These are phyloP conservation scores for Thermochaetoides dissita DNA, from an alignment of 2,329 filamentous ascomycete genomes.

Conservation along the genomic window DNA sequence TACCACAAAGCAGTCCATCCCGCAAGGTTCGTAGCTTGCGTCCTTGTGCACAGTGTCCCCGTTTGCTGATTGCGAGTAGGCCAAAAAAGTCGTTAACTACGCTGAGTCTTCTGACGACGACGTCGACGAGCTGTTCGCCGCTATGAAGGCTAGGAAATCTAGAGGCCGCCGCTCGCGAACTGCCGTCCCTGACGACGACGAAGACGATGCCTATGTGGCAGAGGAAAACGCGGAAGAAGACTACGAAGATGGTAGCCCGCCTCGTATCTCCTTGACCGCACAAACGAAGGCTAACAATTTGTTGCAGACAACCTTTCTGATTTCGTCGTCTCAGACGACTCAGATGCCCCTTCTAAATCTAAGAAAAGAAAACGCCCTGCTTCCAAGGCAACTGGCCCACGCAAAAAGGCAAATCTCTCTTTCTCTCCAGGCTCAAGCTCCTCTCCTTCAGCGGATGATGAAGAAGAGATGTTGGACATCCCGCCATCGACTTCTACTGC, in stretches of 20 bases:
- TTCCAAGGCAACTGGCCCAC: slow-evolving; percentile 33
- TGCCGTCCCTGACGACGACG: slow-evolving; percentile 55
- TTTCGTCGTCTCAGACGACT: slow-evolving; percentile 79
- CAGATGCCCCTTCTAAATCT: slow-evolving; percentile 49
- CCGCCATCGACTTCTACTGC: slow-evolving; percentile 54
- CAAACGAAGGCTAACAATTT: slow-evolving; percentile 5
- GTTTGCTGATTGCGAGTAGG: slow-evolving; percentile 20
- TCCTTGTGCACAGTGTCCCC: neutral
- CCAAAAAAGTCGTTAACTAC: slow-evolving; percentile 56
- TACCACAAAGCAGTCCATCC: slow-evolving; percentile 53
- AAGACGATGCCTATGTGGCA: slow-evolving; percentile 51
- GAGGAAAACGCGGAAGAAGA: slow-evolving; percentile 37
- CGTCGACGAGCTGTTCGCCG: slow-evolving; percentile 55
- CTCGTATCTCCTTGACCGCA: neutral
- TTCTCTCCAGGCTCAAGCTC: slow-evolving; percentile 20
- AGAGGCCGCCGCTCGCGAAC: slow-evolving; percentile 36
- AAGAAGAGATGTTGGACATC: slow-evolving; percentile 41
- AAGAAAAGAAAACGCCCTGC: slow-evolving; percentile 63
- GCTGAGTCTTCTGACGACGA: slow-evolving; percentile 74
- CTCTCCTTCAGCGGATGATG: slow-evolving; percentile 25
- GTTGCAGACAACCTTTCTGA: slow-evolving; percentile 60
- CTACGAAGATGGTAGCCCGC: too few relatives aligned
- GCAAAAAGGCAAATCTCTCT: slow-evolving; percentile 50
- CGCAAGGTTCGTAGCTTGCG: slow-evolving; percentile 48
- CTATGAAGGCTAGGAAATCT: slow-evolving; percentile 25